A percentile compares a stretch with the other conserved stretches of the same genome.
phyloP scores from a whole-genome alignment of 495 filamentous ascomycete species.

The Geoglossum glabrum region DNA sequence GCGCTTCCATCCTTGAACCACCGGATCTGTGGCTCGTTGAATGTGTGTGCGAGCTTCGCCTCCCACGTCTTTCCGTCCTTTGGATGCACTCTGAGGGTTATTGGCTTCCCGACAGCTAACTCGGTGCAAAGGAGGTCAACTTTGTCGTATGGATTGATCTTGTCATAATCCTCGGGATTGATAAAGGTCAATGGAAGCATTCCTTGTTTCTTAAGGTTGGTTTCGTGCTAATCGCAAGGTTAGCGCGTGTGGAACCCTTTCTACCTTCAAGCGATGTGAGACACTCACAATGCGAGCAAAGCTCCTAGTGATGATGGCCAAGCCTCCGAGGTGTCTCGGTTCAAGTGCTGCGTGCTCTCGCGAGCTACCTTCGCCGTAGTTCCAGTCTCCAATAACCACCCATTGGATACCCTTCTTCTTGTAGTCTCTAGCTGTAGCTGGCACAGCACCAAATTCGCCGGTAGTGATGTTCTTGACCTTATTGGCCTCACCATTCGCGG shows the following conservation, averaged over 20 bases:
- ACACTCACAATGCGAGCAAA: conserved; percentile 77
- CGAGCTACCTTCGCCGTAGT: conserved; percentile 94
- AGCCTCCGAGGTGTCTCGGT: conserved; percentile 88
- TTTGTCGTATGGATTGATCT: conserved; percentile 82
- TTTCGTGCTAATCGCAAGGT: conserved; percentile 49
- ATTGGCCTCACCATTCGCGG: conserved; percentile 92
- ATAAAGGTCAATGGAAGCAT: conserved; percentile 95
- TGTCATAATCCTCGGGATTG: conserved; percentile 93
- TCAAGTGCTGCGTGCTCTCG: conserved; percentile 97
- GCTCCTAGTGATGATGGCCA: conserved; percentile 87
- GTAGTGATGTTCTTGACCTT: conserved; percentile 86
- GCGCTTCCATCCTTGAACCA: conserved; percentile 97
- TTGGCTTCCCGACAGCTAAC: conserved; percentile 79
- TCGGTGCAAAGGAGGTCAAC: conserved; percentile 80
- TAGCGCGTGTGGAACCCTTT: neutral
- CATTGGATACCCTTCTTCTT: conserved; percentile 89
- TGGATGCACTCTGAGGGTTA: conserved; percentile 81
- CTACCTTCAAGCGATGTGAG: neutral
- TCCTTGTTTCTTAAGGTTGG: conserved; percentile 99
- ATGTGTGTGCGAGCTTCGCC: conserved; percentile 74
- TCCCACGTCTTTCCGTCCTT: conserved; percentile 65
- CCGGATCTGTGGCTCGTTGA: conserved; percentile 90
- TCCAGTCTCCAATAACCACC: conserved; percentile 99
- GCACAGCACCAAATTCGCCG: conserved; percentile 68
- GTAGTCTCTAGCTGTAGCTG: conserved; percentile 91